Base-by-base conservation (phyloP, 2,329 filamentous ascomycete species). In the Cadophora sp. region DNA sequence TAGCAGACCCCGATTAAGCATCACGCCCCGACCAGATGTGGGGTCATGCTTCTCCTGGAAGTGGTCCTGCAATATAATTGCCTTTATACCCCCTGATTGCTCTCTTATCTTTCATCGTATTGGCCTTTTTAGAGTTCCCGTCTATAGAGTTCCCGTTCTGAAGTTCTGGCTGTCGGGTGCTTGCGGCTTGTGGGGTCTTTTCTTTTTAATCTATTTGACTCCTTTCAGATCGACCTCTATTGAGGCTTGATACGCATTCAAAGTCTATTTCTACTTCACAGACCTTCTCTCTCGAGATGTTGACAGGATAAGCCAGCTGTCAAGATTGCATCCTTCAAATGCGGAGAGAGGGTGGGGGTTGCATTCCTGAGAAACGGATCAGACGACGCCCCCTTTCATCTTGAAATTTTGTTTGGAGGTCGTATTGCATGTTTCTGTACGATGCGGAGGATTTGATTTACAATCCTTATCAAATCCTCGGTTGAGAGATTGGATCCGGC, bases 201-300 rank as follows among this genome's bases (percentile, higher is more conserved):
- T 13, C n/a, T n/a, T 18, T 45, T 58, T 58, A 58, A 58, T 58
- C 53, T 58, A 58, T 58, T 58, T 58, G 53, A 43, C 39, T 58
- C 36, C 36, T 4, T 22, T 39, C 33, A 20, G 53, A 39, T 43
- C 53, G 20, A 20, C 30, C 53, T 41, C 13, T 43, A 24, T 9
- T 9, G 53, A 41, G 4, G 33, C 53, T 58, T 58, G 53, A 58
- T 20, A 58, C 53, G 39, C 36, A 24, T 41, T 9, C 7, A 58
- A 58, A 43, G 53, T 58, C n/a, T 58, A 58, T 22, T 13, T 22
- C 53, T 22, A 41, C 36, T 14, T 58, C 53, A n/a, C n/a, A 18
- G 14, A 1, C 2, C n/a, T 24, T 39, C 36, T 18, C n/a, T 14
- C 13, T 56, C 33, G 3, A 3, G 53, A 41, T 16, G n/a, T 39